Conservation (phyloP, 2,329 filamentous ascomycete species). For the Aspergillus uvarum region DNA sequence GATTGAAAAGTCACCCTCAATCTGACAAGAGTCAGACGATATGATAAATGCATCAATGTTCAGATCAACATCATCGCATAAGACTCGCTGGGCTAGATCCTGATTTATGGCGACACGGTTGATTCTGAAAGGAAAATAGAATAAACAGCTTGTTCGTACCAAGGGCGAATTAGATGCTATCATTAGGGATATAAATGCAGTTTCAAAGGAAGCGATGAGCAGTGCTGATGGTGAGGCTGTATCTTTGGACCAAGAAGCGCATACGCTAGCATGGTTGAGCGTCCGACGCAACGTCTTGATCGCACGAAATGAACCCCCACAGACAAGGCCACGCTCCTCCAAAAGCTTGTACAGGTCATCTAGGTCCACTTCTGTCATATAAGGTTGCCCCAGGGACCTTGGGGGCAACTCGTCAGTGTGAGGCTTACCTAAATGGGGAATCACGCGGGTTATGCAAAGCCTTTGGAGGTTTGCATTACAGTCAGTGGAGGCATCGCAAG, state of each 20-base stretch:
- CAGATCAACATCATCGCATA: background rate
- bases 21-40: no score
- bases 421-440: background rate
- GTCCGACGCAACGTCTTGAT: background rate
- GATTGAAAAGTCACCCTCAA: background rate
- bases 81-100: background rate
- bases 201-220: background rate
- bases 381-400: no score
- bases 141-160: no score
- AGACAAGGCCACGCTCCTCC: background rate
- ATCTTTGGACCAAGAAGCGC: background rate
- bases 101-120: background rate
- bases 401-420: no score
- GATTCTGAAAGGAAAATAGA: no score
- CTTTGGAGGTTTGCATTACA: background rate
- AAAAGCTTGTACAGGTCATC: background rate
- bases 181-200: background rate
- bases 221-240: background rate
- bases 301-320: background rate
- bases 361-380: background rate
- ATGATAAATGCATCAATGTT: background rate
- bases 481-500: background rate
- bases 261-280: background rate
- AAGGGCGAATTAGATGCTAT: background rate
- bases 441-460: background rate